Evolutionary conservation across 1,284 basidiomycete genomes (phyloP), one percentile per base, ranked within the genome.

Genomic region (Porodaedalea pini): DNA sequence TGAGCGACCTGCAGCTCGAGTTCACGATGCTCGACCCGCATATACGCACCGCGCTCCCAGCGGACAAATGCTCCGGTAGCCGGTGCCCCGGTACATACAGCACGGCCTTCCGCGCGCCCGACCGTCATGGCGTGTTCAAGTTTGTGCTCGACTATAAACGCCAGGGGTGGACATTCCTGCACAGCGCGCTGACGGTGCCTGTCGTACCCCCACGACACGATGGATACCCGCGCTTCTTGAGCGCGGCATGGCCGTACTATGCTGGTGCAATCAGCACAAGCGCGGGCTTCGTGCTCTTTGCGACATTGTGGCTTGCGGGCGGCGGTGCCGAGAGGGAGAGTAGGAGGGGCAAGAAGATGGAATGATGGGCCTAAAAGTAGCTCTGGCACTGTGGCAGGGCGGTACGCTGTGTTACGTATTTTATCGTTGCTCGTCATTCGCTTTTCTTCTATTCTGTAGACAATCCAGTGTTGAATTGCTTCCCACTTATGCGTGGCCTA

Each of bases 1-100:
- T 90, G 54, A 76, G 75, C 8, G 91, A 97, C 70, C 67, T 98
- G 17, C 96, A 98, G 68, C 80, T 99, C 53, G 94, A 96, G 65
- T 97, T 98, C 70, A 94, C 92, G 27, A 99, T 99, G 96, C 84
- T 99, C 41, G 97, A 99, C 71, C 96, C 94, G 1, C 92, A 95
- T 70, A 75, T 96, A 60, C 89, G 94, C 31, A 91, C 86, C 7
- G 73, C 84, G 3, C 77, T 97, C 6, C 74, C 70, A 8, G 78
- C 86, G 8, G 79, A 83, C 17, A 60, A 73, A 10, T 78, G 76
- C 3, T 64, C 71, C 34, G 27, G 25, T 29, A 13, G 45, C 25
- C 45, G 45, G 31, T 47, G 45, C 25, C 80, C 84, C 2, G 88
- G 86, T 31, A 81, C 80, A 61, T 98, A 94, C 74, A 78, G 80